Base-by-base conservation (phyloP, 176 grass and related monocot species). In the Oryza australiensis region DNA sequence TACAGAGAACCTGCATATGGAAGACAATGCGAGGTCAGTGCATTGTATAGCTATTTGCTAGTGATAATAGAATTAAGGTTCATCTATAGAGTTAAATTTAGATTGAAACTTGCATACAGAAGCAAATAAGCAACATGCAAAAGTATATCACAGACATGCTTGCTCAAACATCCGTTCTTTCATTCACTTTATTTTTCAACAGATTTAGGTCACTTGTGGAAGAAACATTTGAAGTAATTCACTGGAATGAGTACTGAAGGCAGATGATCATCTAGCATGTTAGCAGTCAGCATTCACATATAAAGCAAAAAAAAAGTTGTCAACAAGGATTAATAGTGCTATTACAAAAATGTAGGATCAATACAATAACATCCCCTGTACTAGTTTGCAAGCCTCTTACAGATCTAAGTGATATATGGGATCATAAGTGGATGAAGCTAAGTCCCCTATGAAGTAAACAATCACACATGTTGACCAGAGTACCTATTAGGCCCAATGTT, bases 1-100 rank as follows among this genome's bases (percentile, higher is more conserved):
- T 99, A 99, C 84, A 99, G 83, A 73, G 73, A 78, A 82, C 96
- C 96, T 99, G 79, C 63, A 68, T 46, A 49, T 33, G 27, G 51
- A 81, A 72, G 7, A 86, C 85, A 83, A 62, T 0, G 6, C 60
- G 83, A 84, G 76, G 23, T 72, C 37, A 80, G 57, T 72, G 42
- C 23, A 66, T 55, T 73, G 26, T 28, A 72, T 37, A 80, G 35
- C 51, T 37, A 66, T 37, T 37, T 75, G 35, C 51, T 76, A 70
- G 2, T 63, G 3, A 35, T 79, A 40, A 45, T 27, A 79, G 20
- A 63, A 75, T 74, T 24, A 83, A 4, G 35, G 18, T 48, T 60
- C 20, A 48, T 37, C 32, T 23, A 89, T 12, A 82, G 42, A 29
- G 27, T 6, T 45, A n/a, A 33, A 57, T 65, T 40, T 29, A 22